phyloP scores from a whole-genome alignment of 192 early-diverging fungal genomes.

The Backusella psychrophila region DNA sequence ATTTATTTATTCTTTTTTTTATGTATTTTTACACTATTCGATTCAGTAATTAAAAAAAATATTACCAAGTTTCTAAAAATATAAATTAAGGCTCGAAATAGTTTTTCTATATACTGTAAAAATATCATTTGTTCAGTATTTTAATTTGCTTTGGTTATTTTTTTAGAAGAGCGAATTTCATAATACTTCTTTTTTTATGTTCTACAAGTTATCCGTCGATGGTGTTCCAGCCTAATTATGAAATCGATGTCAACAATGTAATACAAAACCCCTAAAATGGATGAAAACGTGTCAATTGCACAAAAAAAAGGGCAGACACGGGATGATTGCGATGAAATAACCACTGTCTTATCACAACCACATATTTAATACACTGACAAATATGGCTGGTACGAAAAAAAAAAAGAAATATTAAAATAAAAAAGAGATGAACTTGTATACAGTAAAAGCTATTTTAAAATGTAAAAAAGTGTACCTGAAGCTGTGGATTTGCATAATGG shows the following conservation, averaged over 20 bases:
- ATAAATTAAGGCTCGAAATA: neutral
- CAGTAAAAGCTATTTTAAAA: neutral
- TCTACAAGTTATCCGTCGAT: neutral
- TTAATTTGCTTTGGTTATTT: neutral
- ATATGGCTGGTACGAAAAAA: neutral
- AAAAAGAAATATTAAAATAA: neutral
- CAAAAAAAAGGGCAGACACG: constrained; percentile 5
- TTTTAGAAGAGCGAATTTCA: neutral
- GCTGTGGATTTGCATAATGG: neutral
- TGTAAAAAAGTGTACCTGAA: neutral
- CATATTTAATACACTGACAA: neutral
- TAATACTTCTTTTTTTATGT: neutral
- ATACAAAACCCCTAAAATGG: neutral
- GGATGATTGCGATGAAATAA: neutral
- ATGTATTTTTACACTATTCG: neutral
- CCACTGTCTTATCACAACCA: neutral
- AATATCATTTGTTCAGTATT: neutral
- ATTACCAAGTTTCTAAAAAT: neutral
- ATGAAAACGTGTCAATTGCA: neutral
- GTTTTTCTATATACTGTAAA: neutral
- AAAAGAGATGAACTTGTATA: neutral
- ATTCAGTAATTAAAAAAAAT: neutral
- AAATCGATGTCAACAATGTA: neutral
- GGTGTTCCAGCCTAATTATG: neutral
- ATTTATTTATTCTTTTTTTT: neutral